Conservation (phyloP, 2,329 filamentous ascomycete genomes). For the Pseudogymnoascus sp. region DNA sequence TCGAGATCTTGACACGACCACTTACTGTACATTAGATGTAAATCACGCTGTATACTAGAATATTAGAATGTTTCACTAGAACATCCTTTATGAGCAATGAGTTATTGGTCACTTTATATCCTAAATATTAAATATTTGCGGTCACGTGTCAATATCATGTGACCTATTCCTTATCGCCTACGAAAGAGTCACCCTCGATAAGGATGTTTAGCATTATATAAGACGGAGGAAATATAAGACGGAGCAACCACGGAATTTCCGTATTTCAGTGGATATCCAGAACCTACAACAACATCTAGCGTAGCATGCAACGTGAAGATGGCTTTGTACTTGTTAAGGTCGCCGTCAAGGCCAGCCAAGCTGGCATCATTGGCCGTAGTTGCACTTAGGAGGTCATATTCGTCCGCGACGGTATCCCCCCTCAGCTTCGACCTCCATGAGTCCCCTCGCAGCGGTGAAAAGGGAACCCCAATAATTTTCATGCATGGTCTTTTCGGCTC, state of each 20-base stretch:
- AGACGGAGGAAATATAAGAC: neutral
- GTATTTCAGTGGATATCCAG: neutral
- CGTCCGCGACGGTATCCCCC: neutral
- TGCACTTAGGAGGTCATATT: neutral
- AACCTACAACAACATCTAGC: neutral
- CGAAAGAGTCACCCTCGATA: neutral
- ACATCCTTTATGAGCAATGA: neutral
- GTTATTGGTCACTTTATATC: neutral
- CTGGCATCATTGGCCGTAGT: neutral
- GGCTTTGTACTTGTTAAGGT: neutral
- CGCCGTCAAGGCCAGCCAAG: neutral
- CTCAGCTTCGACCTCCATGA: constrained; percentile 61
- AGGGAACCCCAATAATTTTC: constrained; percentile 63
- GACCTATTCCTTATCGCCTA: neutral
- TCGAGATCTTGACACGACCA: neutral
- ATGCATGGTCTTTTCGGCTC: constrained; percentile 92
- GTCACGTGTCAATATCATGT: neutral
- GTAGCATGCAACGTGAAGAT: constrained; percentile 2
- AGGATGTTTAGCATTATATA: neutral
- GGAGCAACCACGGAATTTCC: neutral
- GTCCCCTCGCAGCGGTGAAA: constrained; percentile 37
- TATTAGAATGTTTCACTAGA: neutral
- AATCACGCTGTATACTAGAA: neutral
- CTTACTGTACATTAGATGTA: constrained; percentile 3
- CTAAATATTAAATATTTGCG: neutral